phyloP scores from a whole-genome alignment of 2,329 filamentous ascomycete genomes.

The Acephala macrosclerotiorum region DNA sequence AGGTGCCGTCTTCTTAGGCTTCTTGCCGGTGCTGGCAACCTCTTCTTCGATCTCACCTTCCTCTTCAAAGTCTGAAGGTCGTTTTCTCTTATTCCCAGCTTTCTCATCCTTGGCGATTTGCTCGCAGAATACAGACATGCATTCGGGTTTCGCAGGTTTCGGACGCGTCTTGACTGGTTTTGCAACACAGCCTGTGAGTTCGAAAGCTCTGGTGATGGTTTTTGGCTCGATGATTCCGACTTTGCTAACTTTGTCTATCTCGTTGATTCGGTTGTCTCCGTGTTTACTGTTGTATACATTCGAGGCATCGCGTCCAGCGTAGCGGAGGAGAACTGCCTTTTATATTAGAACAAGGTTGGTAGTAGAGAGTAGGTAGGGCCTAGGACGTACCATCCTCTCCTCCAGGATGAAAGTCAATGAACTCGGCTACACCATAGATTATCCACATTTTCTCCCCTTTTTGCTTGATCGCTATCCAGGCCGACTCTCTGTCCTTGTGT shows the following conservation, averaged over 20 bases:
- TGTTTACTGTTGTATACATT: conserved; percentile 1
- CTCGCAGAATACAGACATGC: background rate
- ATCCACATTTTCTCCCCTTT: background rate
- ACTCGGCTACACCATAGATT: background rate
- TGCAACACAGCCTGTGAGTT: background rate
- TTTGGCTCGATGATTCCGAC: background rate
- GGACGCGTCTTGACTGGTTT: too few species aligned
- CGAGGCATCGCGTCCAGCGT: conserved; percentile 3
- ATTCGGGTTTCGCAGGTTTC: background rate
- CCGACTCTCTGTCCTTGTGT: background rate
- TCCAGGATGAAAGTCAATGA: background rate
- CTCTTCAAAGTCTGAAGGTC: background rate
- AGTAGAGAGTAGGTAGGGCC: background rate
- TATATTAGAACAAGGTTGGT: background rate
- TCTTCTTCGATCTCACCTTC: too few species aligned
- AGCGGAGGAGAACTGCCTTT: background rate
- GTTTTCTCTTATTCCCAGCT: background rate
- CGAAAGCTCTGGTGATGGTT: background rate
- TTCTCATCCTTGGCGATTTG: background rate
- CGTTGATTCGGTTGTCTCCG: background rate
- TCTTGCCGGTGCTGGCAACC: background rate
- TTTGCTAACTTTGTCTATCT: background rate
- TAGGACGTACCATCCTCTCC: background rate
- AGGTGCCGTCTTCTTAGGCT: background rate
- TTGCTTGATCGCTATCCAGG: background rate